Evolutionary conservation across 768 basidiomycete genomes (phyloP).

Genomic region (Leccinum variicolor): DNA sequence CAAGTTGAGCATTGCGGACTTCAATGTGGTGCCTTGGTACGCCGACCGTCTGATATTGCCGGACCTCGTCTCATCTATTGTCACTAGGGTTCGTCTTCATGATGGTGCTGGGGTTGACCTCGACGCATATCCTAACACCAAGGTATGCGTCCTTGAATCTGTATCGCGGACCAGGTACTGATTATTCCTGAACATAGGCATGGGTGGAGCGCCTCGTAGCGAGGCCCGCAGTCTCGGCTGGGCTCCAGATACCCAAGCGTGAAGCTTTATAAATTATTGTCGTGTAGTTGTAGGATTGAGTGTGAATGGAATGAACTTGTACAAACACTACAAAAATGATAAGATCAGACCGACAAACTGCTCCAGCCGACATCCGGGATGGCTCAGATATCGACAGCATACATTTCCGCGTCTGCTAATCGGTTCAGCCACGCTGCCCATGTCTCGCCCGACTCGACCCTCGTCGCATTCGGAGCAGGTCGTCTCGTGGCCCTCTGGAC

Average conservation of each 20-base stretch:
- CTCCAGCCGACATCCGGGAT: not conserved
- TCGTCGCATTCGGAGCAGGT: slow-evolving; percentile 58
- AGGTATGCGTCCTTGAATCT: slow-evolving; percentile 33
- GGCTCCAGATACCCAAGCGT: slow-evolving; percentile 15
- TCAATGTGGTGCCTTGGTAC: slow-evolving; percentile 66
- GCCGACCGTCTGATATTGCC: slow-evolving; percentile 3
- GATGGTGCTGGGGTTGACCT: slow-evolving; percentile 50
- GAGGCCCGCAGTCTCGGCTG: slow-evolving; percentile 24
- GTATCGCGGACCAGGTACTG: no score
- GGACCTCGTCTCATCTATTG: not conserved
- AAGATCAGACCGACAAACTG: slow-evolving; percentile 7
- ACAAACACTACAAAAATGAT: not conserved
- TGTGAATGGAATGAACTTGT: not conserved
- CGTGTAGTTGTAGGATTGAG: not conserved
- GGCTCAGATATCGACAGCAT: slow-evolving; percentile 27
- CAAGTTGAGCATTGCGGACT: slow-evolving; percentile 67
- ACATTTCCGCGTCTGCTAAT: slow-evolving; percentile 49
- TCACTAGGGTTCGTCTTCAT: slow-evolving; percentile 52
- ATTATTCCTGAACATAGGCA: slow-evolving; percentile 13
- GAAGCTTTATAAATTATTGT: not conserved
- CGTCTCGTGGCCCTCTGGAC: slow-evolving; percentile 61
- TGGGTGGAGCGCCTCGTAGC: slow-evolving; percentile 29
- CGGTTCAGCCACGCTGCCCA: slow-evolving; percentile 41
- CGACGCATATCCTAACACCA: slow-evolving; percentile 62
- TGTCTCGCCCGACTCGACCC: slow-evolving; percentile 25